phyloP scores from a whole-genome alignment of 2,329 filamentous ascomycete species.

The Cadophora sp. region DNA sequence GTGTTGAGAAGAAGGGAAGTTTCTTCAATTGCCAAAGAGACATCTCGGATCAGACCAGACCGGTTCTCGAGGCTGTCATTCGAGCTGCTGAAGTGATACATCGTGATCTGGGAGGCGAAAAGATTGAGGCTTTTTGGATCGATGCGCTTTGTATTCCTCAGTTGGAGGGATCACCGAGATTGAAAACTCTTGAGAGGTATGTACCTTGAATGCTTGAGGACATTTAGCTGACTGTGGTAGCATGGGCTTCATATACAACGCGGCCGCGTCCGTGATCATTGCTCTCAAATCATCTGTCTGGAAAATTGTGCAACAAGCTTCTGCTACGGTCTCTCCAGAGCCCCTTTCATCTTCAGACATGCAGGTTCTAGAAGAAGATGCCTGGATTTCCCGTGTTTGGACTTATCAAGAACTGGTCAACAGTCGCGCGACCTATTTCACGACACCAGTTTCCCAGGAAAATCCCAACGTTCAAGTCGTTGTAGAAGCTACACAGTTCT shows the following conservation, averaged over 20 bases:
- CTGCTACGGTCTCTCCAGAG: background rate
- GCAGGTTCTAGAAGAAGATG: conserved; percentile 14
- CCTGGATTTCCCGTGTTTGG: conserved; percentile 31
- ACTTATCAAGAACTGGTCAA: conserved; percentile 32
- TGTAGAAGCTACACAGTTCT: conserved; percentile 10
- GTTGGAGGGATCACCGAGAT: conserved; percentile 19
- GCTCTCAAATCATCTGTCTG: conserved; percentile 12
- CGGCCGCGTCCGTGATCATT: conserved; percentile 10
- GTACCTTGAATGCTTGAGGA: background rate
- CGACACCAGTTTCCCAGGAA: background rate
- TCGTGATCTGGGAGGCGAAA: background rate
- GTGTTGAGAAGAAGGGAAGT: conserved; percentile 23
- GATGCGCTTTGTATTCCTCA: conserved; percentile 34
- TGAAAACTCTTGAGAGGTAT: conserved; percentile 31
- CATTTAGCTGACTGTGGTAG: background rate
- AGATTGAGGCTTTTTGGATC: conserved; percentile 31
- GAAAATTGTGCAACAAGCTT: conserved; percentile 16
- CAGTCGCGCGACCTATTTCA: conserved; percentile 18
- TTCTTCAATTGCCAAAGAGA: conserved; percentile 31
- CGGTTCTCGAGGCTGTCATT: conserved; percentile 29
- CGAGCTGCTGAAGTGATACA: conserved; percentile 20
- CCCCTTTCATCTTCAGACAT: conserved; percentile 1
- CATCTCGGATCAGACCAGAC: conserved; percentile 30
- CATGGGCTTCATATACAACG: conserved; percentile 22
- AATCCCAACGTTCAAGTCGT: background rate